These are phyloP conservation scores for Parafenestella ontariensis DNA, from an alignment of 2,329 filamentous ascomycete genomes.

Conservation along the genomic window DNA sequence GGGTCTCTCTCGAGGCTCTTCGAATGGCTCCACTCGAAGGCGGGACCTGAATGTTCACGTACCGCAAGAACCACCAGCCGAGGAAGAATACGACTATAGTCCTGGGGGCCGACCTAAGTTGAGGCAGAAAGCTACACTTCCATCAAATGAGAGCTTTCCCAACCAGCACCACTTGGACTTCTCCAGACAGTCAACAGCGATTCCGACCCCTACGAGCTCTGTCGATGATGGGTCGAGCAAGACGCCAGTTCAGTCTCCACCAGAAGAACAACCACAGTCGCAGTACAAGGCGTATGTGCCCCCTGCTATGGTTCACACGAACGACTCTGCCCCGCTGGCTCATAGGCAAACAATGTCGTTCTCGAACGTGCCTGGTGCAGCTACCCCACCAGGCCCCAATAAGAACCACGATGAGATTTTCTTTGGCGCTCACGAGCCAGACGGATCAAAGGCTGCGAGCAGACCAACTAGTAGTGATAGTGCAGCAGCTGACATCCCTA, in stretches of 20 bases:
- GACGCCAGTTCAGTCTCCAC: constrained; percentile 41
- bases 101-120: constrained; percentile 61
- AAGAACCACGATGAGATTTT: constrained; percentile 46
- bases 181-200: constrained; percentile 37
- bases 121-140: constrained; percentile 25
- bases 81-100: constrained; percentile 54
- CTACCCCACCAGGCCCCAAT: constrained; percentile 10
- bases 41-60: constrained; percentile 29
- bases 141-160: constrained; percentile 15
- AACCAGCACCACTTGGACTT: constrained; percentile 21
- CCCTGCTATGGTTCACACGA: constrained; percentile 15
- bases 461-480: constrained; percentile 25
- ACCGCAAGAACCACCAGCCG: constrained; percentile 9
- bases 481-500: constrained; percentile 21
- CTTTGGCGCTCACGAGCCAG: constrained; percentile 31
- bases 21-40: constrained; percentile 12
- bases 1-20: constrained; percentile 2
- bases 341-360: constrained; percentile 36
- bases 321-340: constrained; percentile 13
- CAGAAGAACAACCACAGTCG: constrained; percentile 30
- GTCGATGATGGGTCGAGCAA: constrained; percentile 39
- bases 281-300: constrained; percentile 47
- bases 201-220: constrained; percentile 47
- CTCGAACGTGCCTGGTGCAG: constrained; percentile 12
- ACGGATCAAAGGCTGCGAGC: constrained; percentile 17